Evolutionary conservation across 768 basidiomycete genomes (phyloP).

Genomic region (Phanerochaete carnosa): DNA sequence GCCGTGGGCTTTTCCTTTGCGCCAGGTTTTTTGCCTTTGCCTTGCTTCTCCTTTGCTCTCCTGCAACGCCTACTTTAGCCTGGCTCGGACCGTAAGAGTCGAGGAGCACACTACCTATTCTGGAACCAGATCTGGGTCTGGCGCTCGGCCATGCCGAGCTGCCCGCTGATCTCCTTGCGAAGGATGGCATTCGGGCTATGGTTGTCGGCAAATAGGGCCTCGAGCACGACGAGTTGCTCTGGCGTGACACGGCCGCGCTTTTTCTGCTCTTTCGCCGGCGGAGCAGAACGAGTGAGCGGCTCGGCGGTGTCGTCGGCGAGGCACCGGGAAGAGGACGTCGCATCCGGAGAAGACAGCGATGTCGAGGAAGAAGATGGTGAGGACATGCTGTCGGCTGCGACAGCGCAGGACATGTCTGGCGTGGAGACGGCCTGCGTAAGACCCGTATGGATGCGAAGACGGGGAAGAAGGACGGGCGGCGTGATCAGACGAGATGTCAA

Average conservation of each 20-base stretch:
- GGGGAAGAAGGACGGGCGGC: no score
- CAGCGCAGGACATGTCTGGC: no score
- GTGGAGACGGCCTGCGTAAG: no score
- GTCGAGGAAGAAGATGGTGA: background rate
- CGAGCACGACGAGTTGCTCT: constrained; percentile 72
- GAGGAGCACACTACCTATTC: constrained; percentile 51
- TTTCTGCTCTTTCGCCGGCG: constrained; percentile 22
- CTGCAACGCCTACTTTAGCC: constrained; percentile 31
- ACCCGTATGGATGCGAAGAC: no score
- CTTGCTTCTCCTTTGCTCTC: constrained; percentile 78
- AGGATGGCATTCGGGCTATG: constrained; percentile 69
- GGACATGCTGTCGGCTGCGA: no score
- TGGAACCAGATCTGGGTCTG: constrained; percentile 93
- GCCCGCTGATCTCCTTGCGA: constrained; percentile 69
- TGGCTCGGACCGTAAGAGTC: background rate
- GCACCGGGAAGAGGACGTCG: background rate
- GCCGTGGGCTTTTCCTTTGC: constrained; percentile 25
- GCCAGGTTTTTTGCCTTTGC: constrained; percentile 50
- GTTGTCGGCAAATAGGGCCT: constrained; percentile 64
- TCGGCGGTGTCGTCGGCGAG: background rate
- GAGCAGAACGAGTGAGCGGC: background rate
- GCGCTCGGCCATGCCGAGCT: constrained; percentile 79
- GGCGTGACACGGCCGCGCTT: constrained; percentile 78
- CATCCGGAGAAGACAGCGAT: background rate
- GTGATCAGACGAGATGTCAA: no score